A percentile compares a stretch with the other conserved stretches of the same genome.
Conservation (phyloP, 2,329 filamentous ascomycete genomes). For the Aspergillus fijiensis region DNA sequence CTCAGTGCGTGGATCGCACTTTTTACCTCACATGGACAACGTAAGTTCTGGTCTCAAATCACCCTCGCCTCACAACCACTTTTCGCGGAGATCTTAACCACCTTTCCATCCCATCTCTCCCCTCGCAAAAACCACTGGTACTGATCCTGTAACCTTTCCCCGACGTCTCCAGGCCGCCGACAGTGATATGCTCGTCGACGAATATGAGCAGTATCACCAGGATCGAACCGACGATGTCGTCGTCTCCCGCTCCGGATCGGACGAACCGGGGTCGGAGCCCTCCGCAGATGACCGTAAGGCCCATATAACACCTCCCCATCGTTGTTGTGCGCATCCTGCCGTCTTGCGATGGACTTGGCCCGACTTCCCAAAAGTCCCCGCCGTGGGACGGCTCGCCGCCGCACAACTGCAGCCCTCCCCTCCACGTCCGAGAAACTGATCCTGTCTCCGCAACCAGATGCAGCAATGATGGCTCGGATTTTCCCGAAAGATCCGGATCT, state of each 20-base stretch:
- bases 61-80: not conserved
- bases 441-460: slow-evolving; percentile 53
- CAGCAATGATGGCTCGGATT: slow-evolving; percentile 80
- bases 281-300: slow-evolving; percentile 59
- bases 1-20: slow-evolving; percentile 35
- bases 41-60: slow-evolving; percentile 32
- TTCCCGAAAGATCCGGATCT: slow-evolving; percentile 76
- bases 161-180: slow-evolving; percentile 49
- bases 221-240: slow-evolving; percentile 63
- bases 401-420: not conserved
- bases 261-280: slow-evolving; percentile 56
- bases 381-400: slow-evolving; percentile 9
- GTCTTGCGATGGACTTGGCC: not conserved
- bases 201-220: slow-evolving; percentile 58
- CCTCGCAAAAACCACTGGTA: not conserved
- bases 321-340: not conserved
- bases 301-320: slow-evolving; percentile 5
- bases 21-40: slow-evolving; percentile 46
- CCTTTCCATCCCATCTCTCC: not conserved
- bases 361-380: slow-evolving; percentile 9
- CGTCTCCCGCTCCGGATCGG: slow-evolving; percentile 60
- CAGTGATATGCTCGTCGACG: slow-evolving; percentile 63
- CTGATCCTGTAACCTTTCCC: slow-evolving; percentile 24
- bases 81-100: not conserved
- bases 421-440: slow-evolving; percentile 15